A percentile compares a stretch with the other conserved stretches of the same genome.
Evolutionary conservation across 2,329 filamentous ascomycete species (phyloP).

Genomic region (Drechmeria coniospora): DNA sequence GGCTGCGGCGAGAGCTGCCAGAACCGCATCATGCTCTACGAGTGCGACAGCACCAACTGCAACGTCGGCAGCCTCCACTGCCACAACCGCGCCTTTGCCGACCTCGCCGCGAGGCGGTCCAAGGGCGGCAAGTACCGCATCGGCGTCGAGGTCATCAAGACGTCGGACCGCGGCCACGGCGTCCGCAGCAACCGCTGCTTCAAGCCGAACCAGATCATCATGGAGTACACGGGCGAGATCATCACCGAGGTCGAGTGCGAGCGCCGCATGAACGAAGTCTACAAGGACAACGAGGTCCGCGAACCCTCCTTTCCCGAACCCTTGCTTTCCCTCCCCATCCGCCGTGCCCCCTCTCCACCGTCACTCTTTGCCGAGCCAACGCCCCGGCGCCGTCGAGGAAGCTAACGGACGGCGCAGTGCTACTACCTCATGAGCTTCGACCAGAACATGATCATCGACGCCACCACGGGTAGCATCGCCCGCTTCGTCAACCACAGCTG

Average conservation of each 20-base stretch:
- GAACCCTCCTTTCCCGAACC: too few relatives aligned
- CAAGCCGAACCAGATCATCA: slow-evolving; percentile 81
- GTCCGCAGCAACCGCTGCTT: slow-evolving; percentile 85
- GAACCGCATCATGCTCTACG: slow-evolving; percentile 93
- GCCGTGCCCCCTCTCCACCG: too few relatives aligned
- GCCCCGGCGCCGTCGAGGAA: slow-evolving; percentile 1
- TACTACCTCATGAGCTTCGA: slow-evolving; percentile 99
- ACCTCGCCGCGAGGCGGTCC: slow-evolving; percentile 58
- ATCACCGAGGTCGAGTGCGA: slow-evolving; percentile 92
- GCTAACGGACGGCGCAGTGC: slow-evolving; percentile 39
- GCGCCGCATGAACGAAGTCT: slow-evolving; percentile 79
- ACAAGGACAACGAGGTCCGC: slow-evolving; percentile 77
- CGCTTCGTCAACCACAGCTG: slow-evolving; percentile 98
- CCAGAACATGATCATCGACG: slow-evolving; percentile 97
- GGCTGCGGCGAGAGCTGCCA: slow-evolving; percentile 84
- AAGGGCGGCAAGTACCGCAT: slow-evolving; percentile 76
- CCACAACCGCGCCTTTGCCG: slow-evolving; percentile 75
- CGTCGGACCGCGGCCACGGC: slow-evolving; percentile 72
- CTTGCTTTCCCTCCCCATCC: too few relatives aligned
- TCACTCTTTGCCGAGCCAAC: too few relatives aligned
- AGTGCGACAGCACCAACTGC: slow-evolving; percentile 86
- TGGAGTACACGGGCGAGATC: slow-evolving; percentile 96
- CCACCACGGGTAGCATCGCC: slow-evolving; percentile 86
- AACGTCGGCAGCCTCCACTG: slow-evolving; percentile 59
- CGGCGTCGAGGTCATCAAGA: slow-evolving; percentile 91